Base-by-base conservation (phyloP, 495 filamentous ascomycete species). In the Aspergillus leporis region DNA sequence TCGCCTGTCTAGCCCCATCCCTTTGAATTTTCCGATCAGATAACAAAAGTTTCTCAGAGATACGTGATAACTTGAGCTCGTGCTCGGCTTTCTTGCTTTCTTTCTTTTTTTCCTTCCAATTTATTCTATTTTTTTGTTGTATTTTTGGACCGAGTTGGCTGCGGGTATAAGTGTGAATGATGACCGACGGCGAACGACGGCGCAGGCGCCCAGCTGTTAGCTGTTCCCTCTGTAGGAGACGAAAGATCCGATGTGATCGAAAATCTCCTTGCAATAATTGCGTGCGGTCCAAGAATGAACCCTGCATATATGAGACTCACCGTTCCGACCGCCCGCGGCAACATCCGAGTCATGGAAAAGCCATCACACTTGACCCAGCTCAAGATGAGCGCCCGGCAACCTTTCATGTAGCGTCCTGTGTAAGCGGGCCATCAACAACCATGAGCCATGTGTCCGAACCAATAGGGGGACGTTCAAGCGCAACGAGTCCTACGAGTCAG, bases 181-280 rank as follows among this genome's bases (percentile, higher is more conserved):
- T 74, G 71, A 48, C 61, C 54, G 74, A 71, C 16, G 64, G 70
- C 53, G 71, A 72, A 63, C 73, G 75, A 53, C 77, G 76, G 55
- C 78, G 78, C 18, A 73, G 80, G 69, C 64, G 79, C 36, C 78
- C 78, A 74, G 74, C n/a, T 74, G 80, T 3, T 28, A 28, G 25
- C 25, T 83, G 80, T 61, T 57, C 62, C 32, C 66, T 77, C 1
- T 84, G 81, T 43, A 65, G 79, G 31, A 73, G 64, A 56, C 72
- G 79, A 14, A 84, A 84, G 55, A 75, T 82, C n/a, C 67, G 70
- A 60, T 84, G 81, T 61, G 75, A 81, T 66, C 70, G 77, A 25
- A 73, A 78, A 58, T 63, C 31, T 13, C 80, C 81, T 5, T 84
- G 80, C 58, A 79, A 70, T 58, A 81, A 83, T 58, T 84, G 83